A percentile compares a stretch with the other conserved stretches of the same genome.
Evolutionary conservation across 2,329 filamentous ascomycete species (phyloP).

Genomic region (Nemania bipapillata): DNA sequence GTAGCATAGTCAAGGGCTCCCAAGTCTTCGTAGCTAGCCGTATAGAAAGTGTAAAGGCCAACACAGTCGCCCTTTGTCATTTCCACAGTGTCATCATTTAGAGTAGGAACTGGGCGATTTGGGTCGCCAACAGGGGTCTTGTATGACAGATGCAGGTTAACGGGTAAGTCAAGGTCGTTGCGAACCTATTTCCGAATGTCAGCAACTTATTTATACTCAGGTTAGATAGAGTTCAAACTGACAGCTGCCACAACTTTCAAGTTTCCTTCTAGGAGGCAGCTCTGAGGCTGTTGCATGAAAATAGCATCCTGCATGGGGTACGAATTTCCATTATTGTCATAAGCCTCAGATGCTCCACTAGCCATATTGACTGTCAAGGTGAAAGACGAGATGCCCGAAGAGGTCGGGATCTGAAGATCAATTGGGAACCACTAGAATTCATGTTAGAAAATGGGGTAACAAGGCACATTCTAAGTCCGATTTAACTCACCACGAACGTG

Average conservation of each 20-base stretch:
- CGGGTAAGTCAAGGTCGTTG: conserved; percentile 59
- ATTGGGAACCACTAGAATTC: conserved; percentile 56
- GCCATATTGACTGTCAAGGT: conserved; percentile 62
- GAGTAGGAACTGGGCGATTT: conserved; percentile 57
- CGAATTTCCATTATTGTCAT: conserved; percentile 67
- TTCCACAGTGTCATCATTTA: conserved; percentile 54
- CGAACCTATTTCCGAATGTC: conserved; percentile 52
- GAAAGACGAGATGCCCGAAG: conserved; percentile 71
- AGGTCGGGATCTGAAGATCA: conserved; percentile 62
- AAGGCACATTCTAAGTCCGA: background rate
- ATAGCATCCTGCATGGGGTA: conserved; percentile 67
- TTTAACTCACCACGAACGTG: conserved; percentile 62
- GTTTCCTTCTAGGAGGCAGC: conserved; percentile 62
- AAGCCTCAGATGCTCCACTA: conserved; percentile 58
- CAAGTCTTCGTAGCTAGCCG: conserved; percentile 56
- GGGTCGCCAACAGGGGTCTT: conserved; percentile 53
- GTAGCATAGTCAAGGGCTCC: conserved; percentile 59
- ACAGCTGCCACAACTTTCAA: conserved; percentile 60
- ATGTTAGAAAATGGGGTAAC: conserved; percentile 29
- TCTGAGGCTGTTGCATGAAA: conserved; percentile 66
- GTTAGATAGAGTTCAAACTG: conserved; percentile 22
- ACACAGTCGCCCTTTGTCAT: conserved; percentile 59
- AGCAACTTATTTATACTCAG: background rate
- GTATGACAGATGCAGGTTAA: conserved; percentile 58
- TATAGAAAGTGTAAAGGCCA: conserved; percentile 63